Evolutionary conservation across 2,329 filamentous ascomycete genomes (phyloP).

Genomic region (Fusarium sterilihyphosum): DNA sequence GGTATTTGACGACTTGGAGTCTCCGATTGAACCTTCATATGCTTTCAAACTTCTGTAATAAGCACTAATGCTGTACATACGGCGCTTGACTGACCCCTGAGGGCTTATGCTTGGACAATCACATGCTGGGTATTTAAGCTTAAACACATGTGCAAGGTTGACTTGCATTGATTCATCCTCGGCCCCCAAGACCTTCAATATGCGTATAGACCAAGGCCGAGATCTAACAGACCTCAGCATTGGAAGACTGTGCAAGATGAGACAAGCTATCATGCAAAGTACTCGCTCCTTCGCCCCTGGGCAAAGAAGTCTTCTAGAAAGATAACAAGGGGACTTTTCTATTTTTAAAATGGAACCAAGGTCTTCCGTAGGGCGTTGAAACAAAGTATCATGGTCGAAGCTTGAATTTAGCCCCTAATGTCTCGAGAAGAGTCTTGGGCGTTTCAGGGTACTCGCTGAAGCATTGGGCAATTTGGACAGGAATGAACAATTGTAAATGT

Average conservation of each 20-base stretch:
- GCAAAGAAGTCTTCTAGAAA: background rate
- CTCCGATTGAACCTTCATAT: background rate
- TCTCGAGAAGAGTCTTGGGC: background rate
- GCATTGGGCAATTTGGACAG: background rate
- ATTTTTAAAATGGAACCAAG: background rate
- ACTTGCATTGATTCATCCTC: background rate
- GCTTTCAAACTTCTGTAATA: background rate
- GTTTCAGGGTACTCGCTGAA: background rate
- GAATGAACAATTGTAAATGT: fast-evolving
- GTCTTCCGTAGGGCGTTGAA: background rate
- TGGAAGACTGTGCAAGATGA: background rate
- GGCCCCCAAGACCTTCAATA: background rate
- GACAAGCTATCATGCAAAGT: no score
- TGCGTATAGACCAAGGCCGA: background rate
- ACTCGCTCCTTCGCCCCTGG: background rate
- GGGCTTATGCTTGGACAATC: background rate
- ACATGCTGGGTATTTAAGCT: background rate
- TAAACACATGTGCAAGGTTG: background rate
- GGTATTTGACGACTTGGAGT: background rate
- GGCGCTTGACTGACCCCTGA: background rate
- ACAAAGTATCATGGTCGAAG: background rate
- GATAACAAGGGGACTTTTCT: background rate
- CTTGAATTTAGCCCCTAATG: background rate
- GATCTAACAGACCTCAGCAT: background rate
- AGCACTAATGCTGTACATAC: background rate